Evolutionary conservation across 768 basidiomycete species (phyloP).

Genomic region (Rhizopogon vulgaris): DNA sequence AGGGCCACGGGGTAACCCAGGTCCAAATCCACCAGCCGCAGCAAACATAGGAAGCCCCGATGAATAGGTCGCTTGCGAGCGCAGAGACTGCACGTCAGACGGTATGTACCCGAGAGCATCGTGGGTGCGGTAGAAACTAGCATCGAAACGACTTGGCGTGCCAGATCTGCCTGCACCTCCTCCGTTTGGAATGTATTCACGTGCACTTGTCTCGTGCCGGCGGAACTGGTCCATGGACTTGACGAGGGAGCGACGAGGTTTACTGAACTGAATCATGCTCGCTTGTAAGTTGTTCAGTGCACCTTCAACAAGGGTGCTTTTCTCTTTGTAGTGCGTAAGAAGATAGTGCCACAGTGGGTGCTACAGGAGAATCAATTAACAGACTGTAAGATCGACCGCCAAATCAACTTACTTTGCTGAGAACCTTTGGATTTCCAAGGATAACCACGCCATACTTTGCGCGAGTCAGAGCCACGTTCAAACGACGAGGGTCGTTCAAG

Average conservation of each 20-base stretch:
- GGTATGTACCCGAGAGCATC: constrained; percentile 92
- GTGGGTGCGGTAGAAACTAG: constrained; percentile 92
- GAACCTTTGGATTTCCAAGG: constrained; percentile 98
- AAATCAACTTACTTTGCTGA: constrained; percentile 77
- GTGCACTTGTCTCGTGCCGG: constrained; percentile 86
- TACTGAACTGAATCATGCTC: constrained; percentile 99
- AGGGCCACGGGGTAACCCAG: constrained; percentile 53
- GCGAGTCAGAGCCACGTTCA: constrained; percentile 95
- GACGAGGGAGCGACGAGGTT: constrained; percentile 82
- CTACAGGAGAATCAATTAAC: constrained; percentile 35
- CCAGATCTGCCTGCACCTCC: constrained; percentile 57
- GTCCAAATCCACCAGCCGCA: constrained; percentile 61
- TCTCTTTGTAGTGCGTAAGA: constrained; percentile 98
- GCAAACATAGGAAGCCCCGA: constrained; percentile 86
- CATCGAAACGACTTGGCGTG: constrained; percentile 91
- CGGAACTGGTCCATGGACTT: constrained; percentile 93
- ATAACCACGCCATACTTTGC: constrained; percentile 99
- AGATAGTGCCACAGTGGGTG: constrained; percentile 99
- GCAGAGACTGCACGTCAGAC: constrained; percentile 90
- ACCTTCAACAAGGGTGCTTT: constrained; percentile 88
- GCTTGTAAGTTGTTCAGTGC: constrained; percentile 93
- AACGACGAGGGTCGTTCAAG: constrained; percentile 91
- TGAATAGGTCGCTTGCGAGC: constrained; percentile 94
- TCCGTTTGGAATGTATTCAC: constrained; percentile 55
- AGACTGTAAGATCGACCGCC: constrained; percentile 1